Conservation (phyloP, 805 yeast species). For the Cyberlindnera veronae region DNA sequence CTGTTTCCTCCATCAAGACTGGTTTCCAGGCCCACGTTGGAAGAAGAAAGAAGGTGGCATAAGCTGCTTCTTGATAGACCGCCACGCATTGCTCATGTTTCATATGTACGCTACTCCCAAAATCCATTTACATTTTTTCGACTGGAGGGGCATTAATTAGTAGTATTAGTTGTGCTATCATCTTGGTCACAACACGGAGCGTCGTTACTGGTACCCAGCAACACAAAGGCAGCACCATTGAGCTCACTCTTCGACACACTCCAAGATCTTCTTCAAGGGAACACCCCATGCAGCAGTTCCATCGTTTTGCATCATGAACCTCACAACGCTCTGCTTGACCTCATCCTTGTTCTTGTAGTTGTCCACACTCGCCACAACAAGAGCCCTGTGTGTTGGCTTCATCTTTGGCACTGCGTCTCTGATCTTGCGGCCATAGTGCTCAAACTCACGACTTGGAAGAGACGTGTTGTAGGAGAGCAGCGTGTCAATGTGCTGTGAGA, state of each 20-base stretch:
- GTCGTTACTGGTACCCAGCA: too few species aligned
- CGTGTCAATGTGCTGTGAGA: constrained; percentile 23
- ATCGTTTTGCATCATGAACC: constrained; percentile 54
- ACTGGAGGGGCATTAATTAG: too few species aligned
- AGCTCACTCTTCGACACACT: constrained; percentile 23
- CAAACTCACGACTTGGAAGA: constrained; percentile 40
- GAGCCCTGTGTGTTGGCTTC: constrained; percentile 27
- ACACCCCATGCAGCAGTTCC: constrained; percentile 65
- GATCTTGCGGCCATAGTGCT: constrained; percentile 42
- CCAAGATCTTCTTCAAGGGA: constrained; percentile 57
- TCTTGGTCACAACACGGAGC: too few species aligned
- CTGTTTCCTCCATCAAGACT: constrained; percentile 95
- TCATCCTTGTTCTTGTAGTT: constrained; percentile 22
- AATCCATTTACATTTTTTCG: background rate
- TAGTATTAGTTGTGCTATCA: too few species aligned
- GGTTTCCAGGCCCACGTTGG: constrained; percentile 99
- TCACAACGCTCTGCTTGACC: constrained; percentile 36
- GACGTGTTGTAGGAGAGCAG: constrained; percentile 29
- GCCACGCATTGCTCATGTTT: background rate
- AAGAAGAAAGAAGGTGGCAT: constrained; percentile 65
- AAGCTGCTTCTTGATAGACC: constrained; percentile 1
- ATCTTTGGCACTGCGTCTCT: constrained; percentile 26
- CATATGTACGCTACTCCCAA: constrained; percentile 10
- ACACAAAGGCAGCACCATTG: background rate
- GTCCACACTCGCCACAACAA: constrained; percentile 26